phyloP scores from a whole-genome alignment of 139 green algal species.

The Micractinium conductrix region DNA sequence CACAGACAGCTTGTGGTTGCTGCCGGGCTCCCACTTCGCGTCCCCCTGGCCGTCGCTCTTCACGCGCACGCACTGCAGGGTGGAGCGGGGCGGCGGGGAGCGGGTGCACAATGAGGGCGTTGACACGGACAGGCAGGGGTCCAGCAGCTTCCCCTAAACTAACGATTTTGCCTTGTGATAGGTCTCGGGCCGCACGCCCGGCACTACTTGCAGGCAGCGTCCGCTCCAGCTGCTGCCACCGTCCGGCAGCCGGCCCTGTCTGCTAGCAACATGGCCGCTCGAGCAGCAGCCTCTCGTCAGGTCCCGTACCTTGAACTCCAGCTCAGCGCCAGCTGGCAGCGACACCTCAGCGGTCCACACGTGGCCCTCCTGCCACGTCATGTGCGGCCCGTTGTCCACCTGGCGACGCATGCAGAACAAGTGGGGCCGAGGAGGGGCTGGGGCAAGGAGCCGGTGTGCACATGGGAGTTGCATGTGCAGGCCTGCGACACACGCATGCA shows the following conservation, averaged over 20 bases:
- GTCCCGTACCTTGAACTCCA: slow-evolving; percentile 66
- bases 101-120: too few relatives aligned
- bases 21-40: slow-evolving; percentile 67
- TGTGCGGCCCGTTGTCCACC: slow-evolving; percentile 23
- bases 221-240: too few relatives aligned
- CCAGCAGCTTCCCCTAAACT: too few relatives aligned
- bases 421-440: neutral
- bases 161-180: too few relatives aligned
- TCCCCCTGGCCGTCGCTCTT: slow-evolving; percentile 31
- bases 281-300: neutral
- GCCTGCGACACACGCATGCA: too few relatives aligned
- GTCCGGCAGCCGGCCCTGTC: neutral
- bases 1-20: slow-evolving; percentile 72
- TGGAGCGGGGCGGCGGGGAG: neutral
- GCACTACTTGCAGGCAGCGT: too few relatives aligned
- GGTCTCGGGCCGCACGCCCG: too few relatives aligned
- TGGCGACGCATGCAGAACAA: too few relatives aligned
- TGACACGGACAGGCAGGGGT: too few relatives aligned
- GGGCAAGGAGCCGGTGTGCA: too few relatives aligned
- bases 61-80: slow-evolving; percentile 56
- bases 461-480: too few relatives aligned
- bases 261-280: neutral
- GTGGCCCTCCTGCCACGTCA: slow-evolving; percentile 65
- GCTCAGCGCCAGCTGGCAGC: slow-evolving; percentile 33
- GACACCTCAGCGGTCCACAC: slow-evolving; percentile 52